These are phyloP conservation scores for Arachnopeziza araneosa DNA, from an alignment of 2,329 filamentous ascomycete genomes.

Conservation along the genomic window DNA sequence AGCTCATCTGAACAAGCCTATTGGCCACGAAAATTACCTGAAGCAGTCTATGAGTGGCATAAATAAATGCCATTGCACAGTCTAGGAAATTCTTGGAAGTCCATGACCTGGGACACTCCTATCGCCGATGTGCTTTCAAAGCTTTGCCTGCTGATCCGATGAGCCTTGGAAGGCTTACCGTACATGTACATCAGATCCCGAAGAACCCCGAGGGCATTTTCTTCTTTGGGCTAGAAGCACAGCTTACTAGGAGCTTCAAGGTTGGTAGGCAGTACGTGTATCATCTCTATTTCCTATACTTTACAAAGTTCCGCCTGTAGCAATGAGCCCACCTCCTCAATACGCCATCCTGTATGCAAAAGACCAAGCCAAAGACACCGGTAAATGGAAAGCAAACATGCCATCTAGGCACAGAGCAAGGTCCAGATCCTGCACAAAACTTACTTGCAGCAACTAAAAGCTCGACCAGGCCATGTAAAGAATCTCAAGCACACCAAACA, in stretches of 20 bases:
- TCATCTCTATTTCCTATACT: conserved; percentile 11
- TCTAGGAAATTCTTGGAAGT: background rate
- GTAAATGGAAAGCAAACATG: conserved; percentile 20
- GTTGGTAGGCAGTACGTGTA: background rate
- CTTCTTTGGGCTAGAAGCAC: background rate
- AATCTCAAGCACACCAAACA: background rate
- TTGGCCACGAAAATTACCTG: background rate
- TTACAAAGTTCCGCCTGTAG: conserved; percentile 18
- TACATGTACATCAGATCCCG: background rate
- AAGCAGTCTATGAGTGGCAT: background rate
- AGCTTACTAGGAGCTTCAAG: too few relatives aligned
- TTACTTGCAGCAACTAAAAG: conserved; percentile 1
- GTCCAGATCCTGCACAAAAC: background rate
- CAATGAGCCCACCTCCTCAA: conserved; percentile 5
- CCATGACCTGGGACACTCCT: background rate
- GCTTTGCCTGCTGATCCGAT: background rate
- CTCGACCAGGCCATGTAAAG: conserved; percentile 1
- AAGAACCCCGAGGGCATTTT: background rate
- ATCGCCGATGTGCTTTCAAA: background rate
- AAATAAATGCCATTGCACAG: background rate
- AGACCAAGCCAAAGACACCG: conserved; percentile 23
- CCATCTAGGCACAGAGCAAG: conserved; percentile 5
- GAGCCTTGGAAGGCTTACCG: background rate
- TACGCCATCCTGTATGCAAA: conserved; percentile 22
- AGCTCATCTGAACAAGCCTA: background rate